Evolutionary conservation across 1,139 yeast genomes (phyloP).

Genomic region (Suhomyces chickasaworum): DNA sequence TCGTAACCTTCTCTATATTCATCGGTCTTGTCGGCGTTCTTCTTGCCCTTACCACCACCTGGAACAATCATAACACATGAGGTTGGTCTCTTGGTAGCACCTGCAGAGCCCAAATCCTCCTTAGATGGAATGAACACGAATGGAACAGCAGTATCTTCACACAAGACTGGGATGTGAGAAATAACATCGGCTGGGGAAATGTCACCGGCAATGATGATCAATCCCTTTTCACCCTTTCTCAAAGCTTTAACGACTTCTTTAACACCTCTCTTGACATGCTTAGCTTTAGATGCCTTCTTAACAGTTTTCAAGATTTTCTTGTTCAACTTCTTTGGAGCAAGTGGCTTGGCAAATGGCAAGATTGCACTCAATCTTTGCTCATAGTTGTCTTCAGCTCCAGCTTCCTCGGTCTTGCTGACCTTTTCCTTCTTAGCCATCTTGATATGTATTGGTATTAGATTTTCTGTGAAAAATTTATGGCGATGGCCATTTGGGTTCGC

Average conservation of each 20-base stretch:
- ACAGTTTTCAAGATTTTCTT: conserved; percentile 94
- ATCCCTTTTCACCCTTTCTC: conserved; percentile 97
- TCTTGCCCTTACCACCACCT: conserved; percentile 87
- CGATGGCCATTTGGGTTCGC: conserved; percentile 11
- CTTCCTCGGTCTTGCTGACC: conserved; percentile 46
- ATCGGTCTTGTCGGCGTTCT: conserved; percentile 75
- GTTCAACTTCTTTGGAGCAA: conserved; percentile 94
- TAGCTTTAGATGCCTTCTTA: conserved; percentile 95
- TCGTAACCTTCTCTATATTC: conserved; percentile 93
- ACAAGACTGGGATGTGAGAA: conserved; percentile 94
- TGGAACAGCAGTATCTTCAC: conserved; percentile 93
- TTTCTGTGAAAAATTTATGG: conserved; percentile 17
- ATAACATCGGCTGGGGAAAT: conserved; percentile 97
- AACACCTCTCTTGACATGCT: conserved; percentile 98
- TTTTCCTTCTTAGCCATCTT: conserved; percentile 57
- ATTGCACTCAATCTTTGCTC: conserved; percentile 89
- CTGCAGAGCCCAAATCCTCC: conserved; percentile 98
- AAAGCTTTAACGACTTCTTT: conserved; percentile 98
- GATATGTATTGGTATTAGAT: conserved; percentile 4
- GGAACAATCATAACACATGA: conserved; percentile 98
- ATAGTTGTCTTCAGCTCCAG: conserved; percentile 69
- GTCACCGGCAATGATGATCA: conserved; percentile 96
- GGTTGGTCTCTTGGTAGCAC: conserved; percentile 98
- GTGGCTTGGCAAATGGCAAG: conserved; percentile 89
- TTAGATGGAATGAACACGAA: conserved; percentile 92